phyloP scores from a whole-genome alignment of 2,329 filamentous ascomycete genomes.

The Emericellopsis cladophorae region DNA sequence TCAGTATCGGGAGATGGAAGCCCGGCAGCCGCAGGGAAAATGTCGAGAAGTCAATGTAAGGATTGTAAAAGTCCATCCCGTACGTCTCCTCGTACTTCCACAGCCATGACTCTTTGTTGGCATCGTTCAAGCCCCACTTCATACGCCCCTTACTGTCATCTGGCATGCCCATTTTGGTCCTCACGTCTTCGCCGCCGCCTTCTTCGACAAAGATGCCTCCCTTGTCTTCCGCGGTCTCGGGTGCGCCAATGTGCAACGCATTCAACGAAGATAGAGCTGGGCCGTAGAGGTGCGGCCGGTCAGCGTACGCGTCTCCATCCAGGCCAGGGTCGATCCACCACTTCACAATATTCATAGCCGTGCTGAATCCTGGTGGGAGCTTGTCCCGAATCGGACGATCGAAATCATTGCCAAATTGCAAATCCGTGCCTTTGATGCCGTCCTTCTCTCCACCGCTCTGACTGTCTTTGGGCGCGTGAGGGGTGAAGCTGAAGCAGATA shows the following conservation, averaged over 20 bases:
- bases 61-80: slow-evolving; percentile 68
- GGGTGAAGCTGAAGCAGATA: slow-evolving; percentile 66
- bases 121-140: slow-evolving; percentile 42
- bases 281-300: slow-evolving; percentile 77
- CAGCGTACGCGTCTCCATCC: slow-evolving; percentile 80
- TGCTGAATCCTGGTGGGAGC: slow-evolving; percentile 74
- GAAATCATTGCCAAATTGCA: slow-evolving; percentile 94
- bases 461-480: slow-evolving; percentile 32
- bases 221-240: slow-evolving; percentile 29
- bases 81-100: slow-evolving; percentile 42
- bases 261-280: slow-evolving; percentile 74
- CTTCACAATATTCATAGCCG: slow-evolving; percentile 73
- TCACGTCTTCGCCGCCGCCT: slow-evolving; percentile 41
- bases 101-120: slow-evolving; percentile 37
- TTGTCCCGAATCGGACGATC: slow-evolving; percentile 79
- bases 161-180: slow-evolving; percentile 37
- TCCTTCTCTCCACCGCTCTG: slow-evolving; percentile 3
- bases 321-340: slow-evolving; percentile 87
- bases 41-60: slow-evolving; percentile 74
- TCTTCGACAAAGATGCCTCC: slow-evolving; percentile 50
- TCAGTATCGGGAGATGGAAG: slow-evolving; percentile 60
- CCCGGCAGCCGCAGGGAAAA: slow-evolving; percentile 61
- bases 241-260: slow-evolving; percentile 51
- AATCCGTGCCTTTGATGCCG: slow-evolving; percentile 40
- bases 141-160: slow-evolving; percentile 36